phyloP scores from a whole-genome alignment of 352 stramenopile species.

The Phytophthora hibernalis region DNA sequence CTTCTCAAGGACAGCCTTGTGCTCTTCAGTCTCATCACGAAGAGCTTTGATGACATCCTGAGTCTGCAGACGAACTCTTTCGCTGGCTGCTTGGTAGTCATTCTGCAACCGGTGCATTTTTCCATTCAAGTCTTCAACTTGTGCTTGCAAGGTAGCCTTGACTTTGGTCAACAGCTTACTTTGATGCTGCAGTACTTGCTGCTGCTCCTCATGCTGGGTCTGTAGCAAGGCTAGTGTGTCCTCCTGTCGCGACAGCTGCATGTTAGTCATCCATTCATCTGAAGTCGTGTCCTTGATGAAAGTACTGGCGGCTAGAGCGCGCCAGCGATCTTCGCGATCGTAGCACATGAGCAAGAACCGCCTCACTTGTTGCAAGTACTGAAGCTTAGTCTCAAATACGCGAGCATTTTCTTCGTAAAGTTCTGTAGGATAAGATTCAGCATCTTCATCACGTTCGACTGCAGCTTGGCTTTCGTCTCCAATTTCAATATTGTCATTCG shows the following conservation, averaged over 20 bases:
- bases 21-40: constrained; percentile 42
- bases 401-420: constrained; percentile 46
- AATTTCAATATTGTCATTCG: background rate
- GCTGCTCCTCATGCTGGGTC: constrained; percentile 54
- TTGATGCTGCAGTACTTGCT: constrained; percentile 45
- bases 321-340: constrained; percentile 71
- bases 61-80: constrained; percentile 56
- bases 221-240: constrained; percentile 52
- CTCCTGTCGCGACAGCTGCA: constrained; percentile 66
- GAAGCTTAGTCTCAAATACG: constrained; percentile 60
- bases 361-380: constrained; percentile 54
- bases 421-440: constrained; percentile 22
- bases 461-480: background rate
- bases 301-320: constrained; percentile 46
- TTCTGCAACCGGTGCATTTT: constrained; percentile 46
- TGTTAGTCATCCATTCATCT: constrained; percentile 73
- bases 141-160: constrained; percentile 43
- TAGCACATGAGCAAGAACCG: constrained; percentile 73
- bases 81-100: constrained; percentile 63
- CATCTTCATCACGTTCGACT: constrained; percentile 6
- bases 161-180: constrained; percentile 58
- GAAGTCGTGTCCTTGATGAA: constrained; percentile 68
- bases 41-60: constrained; percentile 52
- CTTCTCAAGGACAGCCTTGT: constrained; percentile 35
- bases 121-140: constrained; percentile 41